Base-by-base conservation (phyloP, 148 eudicot genomes). In the Bassia scoparia region DNA sequence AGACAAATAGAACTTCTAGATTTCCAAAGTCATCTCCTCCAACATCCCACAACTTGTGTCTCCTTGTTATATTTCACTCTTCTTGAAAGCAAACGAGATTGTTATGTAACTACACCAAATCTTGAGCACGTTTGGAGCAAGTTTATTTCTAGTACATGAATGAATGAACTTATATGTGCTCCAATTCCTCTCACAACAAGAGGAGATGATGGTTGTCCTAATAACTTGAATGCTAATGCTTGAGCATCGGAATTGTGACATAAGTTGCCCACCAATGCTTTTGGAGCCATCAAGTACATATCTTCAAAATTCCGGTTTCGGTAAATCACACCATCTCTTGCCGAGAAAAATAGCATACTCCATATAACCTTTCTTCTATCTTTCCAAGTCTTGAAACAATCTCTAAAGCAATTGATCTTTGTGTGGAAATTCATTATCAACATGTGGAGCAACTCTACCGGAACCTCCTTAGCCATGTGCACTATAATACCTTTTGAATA, bases 181-280 rank as follows among this genome's bases (percentile, higher is more conserved):
- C 67, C 67, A 60, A 27, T 60, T 72, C n/a, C 75, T 38, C 43
- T 72, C 67, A 60, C 75, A 72, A 60, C 67, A 72, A 56, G 75
- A 72, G 44, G 66, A 23, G 67, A 60, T 13, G 67, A 58, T 20
- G 41, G 75, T 18, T 43, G 67, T 4, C 46, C 44, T 52, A 48
- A 60, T 50, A 73, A 21, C 38, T 64, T 74, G 15, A 74, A 14
- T 29, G 77, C 70, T 27, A 74, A 23, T 6, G 18, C 5, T 74
- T 64, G 70, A 52, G 70, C 15, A 37, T 30, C 46, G 61, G 4
- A 52, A 21, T 24, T 30, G 34, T 29, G 77, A 18, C 77, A 74
- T 8, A 73, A 23, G 16, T 73, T 18, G 20, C 68, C 76, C 76
- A 73, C 69, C 76, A 62, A 61, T n/a, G 50, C 50, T 46, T 46